Percentiles rank a stretch among this genome's conserved stretches.
These are phyloP conservation scores for Orychophragmus violaceus DNA, from an alignment of 345 rosid genomes.

Conservation along the genomic window DNA sequence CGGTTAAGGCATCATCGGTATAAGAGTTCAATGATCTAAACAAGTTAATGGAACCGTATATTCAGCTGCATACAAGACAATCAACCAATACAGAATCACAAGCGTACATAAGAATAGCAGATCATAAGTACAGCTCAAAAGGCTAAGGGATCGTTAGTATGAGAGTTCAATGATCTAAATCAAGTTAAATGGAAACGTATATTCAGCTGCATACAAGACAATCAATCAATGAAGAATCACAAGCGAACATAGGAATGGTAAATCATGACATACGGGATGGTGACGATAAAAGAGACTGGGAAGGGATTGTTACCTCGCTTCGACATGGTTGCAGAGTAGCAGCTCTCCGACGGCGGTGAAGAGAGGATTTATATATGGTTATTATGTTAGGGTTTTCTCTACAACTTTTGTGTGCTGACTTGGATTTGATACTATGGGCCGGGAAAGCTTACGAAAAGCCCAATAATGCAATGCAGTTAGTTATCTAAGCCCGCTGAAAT, in stretches of 20 bases:
- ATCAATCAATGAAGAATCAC: neutral
- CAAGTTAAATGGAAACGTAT: neutral
- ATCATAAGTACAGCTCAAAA: too few species aligned
- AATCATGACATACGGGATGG: neutral
- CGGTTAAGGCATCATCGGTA: neutral
- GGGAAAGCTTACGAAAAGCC: neutral
- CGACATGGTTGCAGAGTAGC: conserved; percentile 33
- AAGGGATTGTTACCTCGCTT: conserved; percentile 31
- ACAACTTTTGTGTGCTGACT: neutral
- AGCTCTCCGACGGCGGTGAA: conserved; percentile 23
- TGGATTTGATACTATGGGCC: conserved; percentile 14
- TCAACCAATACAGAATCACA: neutral
- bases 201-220: neutral
- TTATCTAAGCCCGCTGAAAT: neutral
- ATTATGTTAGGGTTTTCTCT: conserved; percentile 22
- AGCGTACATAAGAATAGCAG: too few species aligned
- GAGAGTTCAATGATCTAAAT: neutral
- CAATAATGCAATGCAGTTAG: neutral
- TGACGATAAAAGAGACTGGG: neutral
- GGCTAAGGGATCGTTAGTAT: neutral
- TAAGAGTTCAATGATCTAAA: neutral
- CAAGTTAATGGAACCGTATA: neutral
- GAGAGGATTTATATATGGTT: conserved; percentile 13
- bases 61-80: neutral
- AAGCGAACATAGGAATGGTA: neutral